Evolutionary conservation across 306 rosid genomes (phyloP).

Genomic region (Canavalia ensiformis): DNA sequence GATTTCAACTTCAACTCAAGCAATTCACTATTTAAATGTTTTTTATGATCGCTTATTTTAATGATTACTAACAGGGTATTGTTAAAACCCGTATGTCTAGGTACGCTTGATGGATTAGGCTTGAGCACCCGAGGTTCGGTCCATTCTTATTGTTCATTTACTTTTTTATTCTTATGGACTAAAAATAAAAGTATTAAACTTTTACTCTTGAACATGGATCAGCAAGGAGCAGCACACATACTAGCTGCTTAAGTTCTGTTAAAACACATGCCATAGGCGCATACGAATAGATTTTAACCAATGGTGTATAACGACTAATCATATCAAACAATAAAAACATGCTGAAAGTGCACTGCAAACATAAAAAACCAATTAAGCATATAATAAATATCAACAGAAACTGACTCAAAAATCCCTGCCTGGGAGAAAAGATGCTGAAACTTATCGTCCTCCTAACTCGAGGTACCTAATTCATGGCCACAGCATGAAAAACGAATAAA

Average conservation of each 20-base stretch:
- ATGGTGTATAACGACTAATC: background rate
- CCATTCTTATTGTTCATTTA: background rate
- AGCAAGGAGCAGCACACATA: background rate
- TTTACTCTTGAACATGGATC: background rate
- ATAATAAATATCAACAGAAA: conserved; percentile 57
- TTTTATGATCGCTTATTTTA: too few relatives aligned
- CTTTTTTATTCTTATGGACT: background rate
- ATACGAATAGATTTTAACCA: background rate
- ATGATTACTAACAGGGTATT: too few relatives aligned
- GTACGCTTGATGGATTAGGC: too few relatives aligned
- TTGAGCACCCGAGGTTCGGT: too few relatives aligned
- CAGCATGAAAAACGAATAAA: conserved; percentile 45
- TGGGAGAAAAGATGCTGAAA: conserved; percentile 44
- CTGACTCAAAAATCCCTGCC: conserved; percentile 60
- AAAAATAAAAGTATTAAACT: too few relatives aligned
- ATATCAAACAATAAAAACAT: conserved; percentile 25
- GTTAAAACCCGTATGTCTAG: too few relatives aligned
- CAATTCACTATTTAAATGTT: too few relatives aligned
- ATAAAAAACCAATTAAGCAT: conserved; percentile 50
- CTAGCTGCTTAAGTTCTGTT: background rate
- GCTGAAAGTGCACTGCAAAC: conserved; percentile 42
- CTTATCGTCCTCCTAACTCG: conserved; percentile 52
- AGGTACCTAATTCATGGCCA: conserved; percentile 63
- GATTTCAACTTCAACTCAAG: too few relatives aligned
- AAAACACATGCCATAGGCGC: background rate